Evolutionary conservation across 495 filamentous ascomycete species (phyloP), one percentile per base, ranked within the genome.

Genomic region (Apiosordaria backusii): DNA sequence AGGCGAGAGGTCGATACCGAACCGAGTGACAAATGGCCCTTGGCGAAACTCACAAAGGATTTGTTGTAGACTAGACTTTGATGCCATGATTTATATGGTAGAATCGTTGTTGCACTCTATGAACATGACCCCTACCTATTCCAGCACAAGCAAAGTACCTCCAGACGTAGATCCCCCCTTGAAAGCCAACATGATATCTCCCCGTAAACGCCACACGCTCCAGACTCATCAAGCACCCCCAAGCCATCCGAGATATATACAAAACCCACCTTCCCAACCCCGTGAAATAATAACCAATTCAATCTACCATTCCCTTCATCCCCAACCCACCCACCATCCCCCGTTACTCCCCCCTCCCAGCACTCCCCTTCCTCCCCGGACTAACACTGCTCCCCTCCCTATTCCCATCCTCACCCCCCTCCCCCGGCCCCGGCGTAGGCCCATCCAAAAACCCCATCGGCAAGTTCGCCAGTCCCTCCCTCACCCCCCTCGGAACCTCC

Each of bases 401-500:
- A n/a, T n/a, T 45, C 35, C 35, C 35, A 45, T 15, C 16, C 35
- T 2, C 35, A 45, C 16, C 35, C 35, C 35, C 16, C 35, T 15
- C 35, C 35, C 1, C 35, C 10, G 10, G 9, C 9, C 35, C 10
- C 35, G 7, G 27, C 27, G 27, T 7, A 29, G 27, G 27, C 27
- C 10, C 35, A 13, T 45, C 35, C 35, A 45, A 45, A 45, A 45
- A 45, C 9, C 35, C 35, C 5, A 45, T 15, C 35, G 24, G 57
- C 16, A 18, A 23, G 13, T 18, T 18, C 24, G 26, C 16, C 22
- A 64, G 68, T 72, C 45, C 72, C 72, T 18, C 40, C 65, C 68
- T 76, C 19, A 68, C 19, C 24, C 66, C 53, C 3, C 57, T 35
- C 4, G 67, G 67, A 2, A 78, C 72, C 0, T 45, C 10, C 4